Evolutionary conservation across 2,329 filamentous ascomycete genomes (phyloP), one percentile per base, ranked within the genome.

Genomic region (Cryphonectria naterciae): DNA sequence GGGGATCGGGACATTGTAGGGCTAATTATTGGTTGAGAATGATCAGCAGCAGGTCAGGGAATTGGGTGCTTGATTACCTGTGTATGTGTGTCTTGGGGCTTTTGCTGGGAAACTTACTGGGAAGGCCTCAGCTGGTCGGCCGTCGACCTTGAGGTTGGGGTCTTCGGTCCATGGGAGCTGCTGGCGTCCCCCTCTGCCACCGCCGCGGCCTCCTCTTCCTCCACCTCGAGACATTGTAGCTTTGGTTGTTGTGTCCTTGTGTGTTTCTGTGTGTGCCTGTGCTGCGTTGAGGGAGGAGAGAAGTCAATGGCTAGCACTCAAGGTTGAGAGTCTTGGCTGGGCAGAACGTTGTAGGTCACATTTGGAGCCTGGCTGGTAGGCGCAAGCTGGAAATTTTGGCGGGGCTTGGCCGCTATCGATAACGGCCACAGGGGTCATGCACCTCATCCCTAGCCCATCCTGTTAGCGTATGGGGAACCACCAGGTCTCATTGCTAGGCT

Each of bases 111-210:
- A 72, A 72, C 84, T 72, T 78, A 88, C 87, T 0, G 88, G 87
- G 72, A 89, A 89, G 13, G 87, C 84, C 74, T 89, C 87, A n/a
- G 86, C 86, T 8, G 88, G 88, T 43, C 85, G 82, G 67, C 84
- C 84, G 77, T 88, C 86, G 15, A 83, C 77, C 32, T 80, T 78
- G 68, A 83, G 78, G 52, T 79, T 80, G 11, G 86, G 84, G 74
- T 89, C 87, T 73, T 88, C 86, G 56, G 84, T 84, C 85, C 87
- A 89, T 0, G 87, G 84, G 68, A 87, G 81, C 39, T 83, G 82
- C 15, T 83, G 83, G 25, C 83, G 78, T 63, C 84, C 82, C 61
- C 81, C 82, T 67, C 84, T 77, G n/a, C 81, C 81, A 63, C 85
- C 84, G 68, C 85, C 84, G 71, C 84, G 81, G 74, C 85, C 84